These are phyloP conservation scores for Coniochaeta sp. DNA, from an alignment of 2,329 filamentous ascomycete genomes.

Conservation along the genomic window DNA sequence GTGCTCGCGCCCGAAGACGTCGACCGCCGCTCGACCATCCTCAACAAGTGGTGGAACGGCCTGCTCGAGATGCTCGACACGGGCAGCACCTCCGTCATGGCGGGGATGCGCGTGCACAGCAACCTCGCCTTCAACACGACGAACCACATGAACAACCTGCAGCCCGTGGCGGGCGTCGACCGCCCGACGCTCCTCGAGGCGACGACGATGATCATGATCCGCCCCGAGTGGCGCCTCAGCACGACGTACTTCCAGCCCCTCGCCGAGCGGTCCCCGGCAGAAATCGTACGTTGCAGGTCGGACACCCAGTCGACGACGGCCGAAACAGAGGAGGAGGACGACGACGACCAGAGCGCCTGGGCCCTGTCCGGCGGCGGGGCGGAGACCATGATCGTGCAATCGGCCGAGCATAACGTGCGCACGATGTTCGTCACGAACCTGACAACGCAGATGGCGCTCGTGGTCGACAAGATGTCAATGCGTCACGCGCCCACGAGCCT, in stretches of 20 bases:
- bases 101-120: slow-evolving; percentile 15
- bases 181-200: slow-evolving; percentile 74
- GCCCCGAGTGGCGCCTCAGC: slow-evolving; percentile 76
- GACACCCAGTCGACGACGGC: slow-evolving; percentile 45
- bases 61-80: slow-evolving; percentile 74
- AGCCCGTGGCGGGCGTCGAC: slow-evolving; percentile 78
- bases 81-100: slow-evolving; percentile 30
- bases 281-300: slow-evolving; percentile 36
- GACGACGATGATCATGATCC: slow-evolving; percentile 75
- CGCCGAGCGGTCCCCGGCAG: slow-evolving; percentile 43
- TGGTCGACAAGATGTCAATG: slow-evolving; percentile 83
- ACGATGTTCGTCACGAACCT: slow-evolving; percentile 82
- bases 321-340: too few relatives aligned
- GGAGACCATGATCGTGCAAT: slow-evolving; percentile 44
- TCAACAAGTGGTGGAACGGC: slow-evolving; percentile 87
- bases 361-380: not conserved
- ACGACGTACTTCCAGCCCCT: slow-evolving; percentile 62
- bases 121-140: slow-evolving; percentile 12
- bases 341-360: slow-evolving; percentile 49
- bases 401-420: slow-evolving; percentile 80
- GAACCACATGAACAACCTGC: slow-evolving; percentile 40
- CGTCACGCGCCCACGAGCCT: slow-evolving; percentile 59
- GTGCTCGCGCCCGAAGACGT: slow-evolving; percentile 69
- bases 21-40: slow-evolving; percentile 68
- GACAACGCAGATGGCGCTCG: slow-evolving; percentile 73